A percentile compares a stretch with the other conserved stretches of the same genome.
Conservation (phyloP, 1,284 basidiomycete genomes). For the Trichosporon coremiiforme region DNA sequence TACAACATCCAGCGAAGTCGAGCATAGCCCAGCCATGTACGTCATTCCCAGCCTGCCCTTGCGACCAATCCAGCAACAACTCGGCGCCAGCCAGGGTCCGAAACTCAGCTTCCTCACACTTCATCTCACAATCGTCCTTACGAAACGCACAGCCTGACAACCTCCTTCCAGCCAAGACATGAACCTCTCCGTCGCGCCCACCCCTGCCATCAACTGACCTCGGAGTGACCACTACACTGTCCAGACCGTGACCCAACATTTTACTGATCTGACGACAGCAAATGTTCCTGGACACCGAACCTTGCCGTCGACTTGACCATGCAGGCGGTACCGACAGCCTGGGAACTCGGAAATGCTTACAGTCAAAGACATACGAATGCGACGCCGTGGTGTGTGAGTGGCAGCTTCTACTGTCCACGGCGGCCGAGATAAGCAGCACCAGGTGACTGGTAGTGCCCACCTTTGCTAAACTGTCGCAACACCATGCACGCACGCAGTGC, state of each 20-base stretch:
- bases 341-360: not conserved
- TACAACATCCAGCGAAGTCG: not conserved
- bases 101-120: not conserved
- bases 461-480: not conserved
- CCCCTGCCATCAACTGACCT: not conserved
- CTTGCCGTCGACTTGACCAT: not conserved
- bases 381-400: not conserved
- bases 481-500: not conserved
- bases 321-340: not conserved
- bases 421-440: not conserved
- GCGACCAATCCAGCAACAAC: not conserved
- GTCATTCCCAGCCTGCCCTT: slow-evolving; percentile 1
- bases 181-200: not conserved
- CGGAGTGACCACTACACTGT: not conserved
- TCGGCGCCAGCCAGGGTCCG: not conserved
- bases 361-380: not conserved
- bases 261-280: not conserved
- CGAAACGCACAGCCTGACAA: not conserved
- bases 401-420: not conserved
- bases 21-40: slow-evolving; percentile 5
- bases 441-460: not conserved
- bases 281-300: not conserved
- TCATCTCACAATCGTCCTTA: not conserved
- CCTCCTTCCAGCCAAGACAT: not conserved
- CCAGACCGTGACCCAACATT: not conserved